These are phyloP conservation scores for Anisodus tanguticus DNA, from an alignment of 257 asterid genomes.

Conservation along the genomic window DNA sequence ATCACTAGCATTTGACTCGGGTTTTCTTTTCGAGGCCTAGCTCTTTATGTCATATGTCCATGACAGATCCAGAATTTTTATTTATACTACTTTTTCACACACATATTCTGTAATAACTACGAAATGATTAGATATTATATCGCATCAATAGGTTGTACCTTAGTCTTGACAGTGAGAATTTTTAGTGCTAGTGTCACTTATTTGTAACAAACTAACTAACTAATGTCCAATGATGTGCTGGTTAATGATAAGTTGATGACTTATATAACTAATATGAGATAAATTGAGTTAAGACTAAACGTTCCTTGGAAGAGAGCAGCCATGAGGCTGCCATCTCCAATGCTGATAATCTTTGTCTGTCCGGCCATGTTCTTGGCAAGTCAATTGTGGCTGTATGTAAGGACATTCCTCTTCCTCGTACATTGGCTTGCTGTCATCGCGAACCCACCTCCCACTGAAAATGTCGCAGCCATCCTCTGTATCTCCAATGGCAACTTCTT, in stretches of 20 bases:
- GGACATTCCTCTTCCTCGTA: slow-evolving; percentile 77
- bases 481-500: slow-evolving; percentile 42
- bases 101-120: background rate
- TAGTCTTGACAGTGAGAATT: background rate
- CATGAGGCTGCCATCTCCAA: slow-evolving; percentile 89
- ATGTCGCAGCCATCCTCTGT: slow-evolving; percentile 48
- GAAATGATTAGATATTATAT: background rate
- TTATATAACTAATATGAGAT: background rate
- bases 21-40: background rate
- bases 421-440: slow-evolving; percentile 54
- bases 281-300: background rate
- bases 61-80: background rate
- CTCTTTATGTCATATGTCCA: background rate
- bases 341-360: slow-evolving; percentile 58
- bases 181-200: background rate
- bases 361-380: slow-evolving; percentile 67
- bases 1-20: background rate
- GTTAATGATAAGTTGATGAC: background rate
- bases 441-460: slow-evolving; percentile 69
- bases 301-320: slow-evolving; percentile 70
- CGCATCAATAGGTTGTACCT: background rate
- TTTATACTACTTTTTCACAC: background rate
- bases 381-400: slow-evolving; percentile 54
- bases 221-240: background rate
- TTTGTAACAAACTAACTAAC: background rate